These are phyloP conservation scores for Fusarium robinianum DNA, from an alignment of 2,329 filamentous ascomycete species.

Conservation along the genomic window DNA sequence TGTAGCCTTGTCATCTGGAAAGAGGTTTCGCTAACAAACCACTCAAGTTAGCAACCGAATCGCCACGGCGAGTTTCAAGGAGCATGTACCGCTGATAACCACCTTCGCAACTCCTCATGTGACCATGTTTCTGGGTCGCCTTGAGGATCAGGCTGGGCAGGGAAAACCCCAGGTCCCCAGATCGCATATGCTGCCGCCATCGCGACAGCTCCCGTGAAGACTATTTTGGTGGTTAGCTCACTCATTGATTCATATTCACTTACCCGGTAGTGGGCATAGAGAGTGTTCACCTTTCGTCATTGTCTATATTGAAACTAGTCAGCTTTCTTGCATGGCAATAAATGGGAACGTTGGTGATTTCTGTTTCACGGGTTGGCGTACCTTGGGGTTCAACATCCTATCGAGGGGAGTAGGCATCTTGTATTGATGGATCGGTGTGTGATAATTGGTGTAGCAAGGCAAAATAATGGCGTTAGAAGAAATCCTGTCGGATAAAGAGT, in stretches of 20 bases:
- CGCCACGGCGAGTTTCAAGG: no score
- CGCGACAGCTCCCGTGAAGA: constrained; percentile 25
- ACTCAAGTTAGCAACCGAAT: not conserved
- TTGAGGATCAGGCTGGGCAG: constrained; percentile 72
- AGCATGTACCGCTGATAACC: constrained; percentile 72
- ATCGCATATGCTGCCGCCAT: constrained; percentile 73
- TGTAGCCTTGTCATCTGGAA: constrained; percentile 49
- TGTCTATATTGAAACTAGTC: not conserved
- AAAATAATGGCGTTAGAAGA: not conserved
- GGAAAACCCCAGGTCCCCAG: constrained; percentile 85
- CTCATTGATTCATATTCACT: constrained; percentile 49
- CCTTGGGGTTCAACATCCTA: constrained; percentile 35
- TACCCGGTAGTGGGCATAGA: no score
- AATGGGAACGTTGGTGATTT: no score
- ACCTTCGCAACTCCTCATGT: constrained; percentile 75
- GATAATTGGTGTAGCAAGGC: no score
- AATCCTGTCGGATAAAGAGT: no score
- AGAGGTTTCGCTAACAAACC: constrained; percentile 49
- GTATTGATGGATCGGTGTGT: not conserved
- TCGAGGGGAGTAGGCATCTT: constrained; percentile 32
- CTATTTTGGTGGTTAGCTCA: constrained; percentile 26
- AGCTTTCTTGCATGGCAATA: no score
- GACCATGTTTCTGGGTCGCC: constrained; percentile 77
- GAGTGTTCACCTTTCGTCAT: no score
- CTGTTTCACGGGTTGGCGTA: constrained; percentile 3